A percentile compares a stretch with the other conserved stretches of the same genome.
Evolutionary conservation across 116 monocot species (phyloP).

Genomic region (Phalaenopsis hybrid): DNA sequence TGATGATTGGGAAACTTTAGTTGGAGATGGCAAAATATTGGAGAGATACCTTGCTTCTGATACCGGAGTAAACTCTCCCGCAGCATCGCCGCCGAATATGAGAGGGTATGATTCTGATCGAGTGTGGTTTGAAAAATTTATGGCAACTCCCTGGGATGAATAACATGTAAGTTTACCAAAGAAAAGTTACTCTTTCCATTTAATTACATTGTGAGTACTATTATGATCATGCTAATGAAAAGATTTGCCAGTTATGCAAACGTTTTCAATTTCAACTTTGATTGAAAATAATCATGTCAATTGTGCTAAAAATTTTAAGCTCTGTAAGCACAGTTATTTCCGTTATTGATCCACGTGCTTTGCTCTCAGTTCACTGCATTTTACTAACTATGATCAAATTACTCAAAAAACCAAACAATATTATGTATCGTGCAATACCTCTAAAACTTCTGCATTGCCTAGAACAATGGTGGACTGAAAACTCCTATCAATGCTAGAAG

Average conservation of each 20-base stretch:
- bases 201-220: background rate
- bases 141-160: slow-evolving; percentile 56
- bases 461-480: slow-evolving; percentile 65
- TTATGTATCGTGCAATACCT: slow-evolving; percentile 33
- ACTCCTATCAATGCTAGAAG: slow-evolving; percentile 80
- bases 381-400: background rate
- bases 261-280: background rate
- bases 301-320: background rate
- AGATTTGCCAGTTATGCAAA: slow-evolving; percentile 2
- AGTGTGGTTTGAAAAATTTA: slow-evolving; percentile 87
- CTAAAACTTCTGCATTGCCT: slow-evolving; percentile 58
- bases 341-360: background rate
- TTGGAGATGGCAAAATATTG: background rate
- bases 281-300: background rate
- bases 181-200: background rate
- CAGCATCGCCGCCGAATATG: slow-evolving; percentile 61
- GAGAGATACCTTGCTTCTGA: slow-evolving; percentile 74
- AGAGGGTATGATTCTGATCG: slow-evolving; percentile 48
- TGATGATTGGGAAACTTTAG: background rate
- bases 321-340: background rate
- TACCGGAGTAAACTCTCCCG: slow-evolving; percentile 58
- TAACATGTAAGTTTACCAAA: background rate
- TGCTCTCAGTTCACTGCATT: background rate
- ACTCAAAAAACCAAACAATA: background rate
- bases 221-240: background rate